Evolutionary conservation across 1,284 basidiomycete species (phyloP).

Genomic region (Ganoderma meredithae): DNA sequence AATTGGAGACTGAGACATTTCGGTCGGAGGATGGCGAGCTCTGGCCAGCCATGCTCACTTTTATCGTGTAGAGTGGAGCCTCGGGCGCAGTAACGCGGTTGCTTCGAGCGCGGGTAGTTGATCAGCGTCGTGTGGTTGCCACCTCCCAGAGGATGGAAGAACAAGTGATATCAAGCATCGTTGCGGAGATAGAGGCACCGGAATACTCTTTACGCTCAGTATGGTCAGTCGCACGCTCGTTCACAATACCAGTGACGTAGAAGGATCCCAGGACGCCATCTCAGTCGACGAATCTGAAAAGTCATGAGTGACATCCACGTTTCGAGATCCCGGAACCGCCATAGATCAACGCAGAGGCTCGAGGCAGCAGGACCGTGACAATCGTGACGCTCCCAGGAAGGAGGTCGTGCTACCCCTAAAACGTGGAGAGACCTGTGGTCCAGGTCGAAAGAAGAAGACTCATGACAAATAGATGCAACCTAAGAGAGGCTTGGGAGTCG

Average conservation of each 20-base stretch:
- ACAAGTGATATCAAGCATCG: constrained; percentile 21
- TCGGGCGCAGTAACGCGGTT: constrained; percentile 20
- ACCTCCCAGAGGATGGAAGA: constrained; percentile 13
- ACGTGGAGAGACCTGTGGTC: not conserved
- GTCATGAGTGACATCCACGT: not conserved
- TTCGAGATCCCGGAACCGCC: constrained; percentile 13
- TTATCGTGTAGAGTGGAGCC: constrained; percentile 15
- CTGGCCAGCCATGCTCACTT: constrained; percentile 1
- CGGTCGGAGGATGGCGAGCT: constrained; percentile 6
- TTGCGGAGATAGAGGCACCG: constrained; percentile 24
- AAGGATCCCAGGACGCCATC: not conserved
- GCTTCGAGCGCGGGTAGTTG: constrained; percentile 12
- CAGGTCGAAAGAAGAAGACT: not conserved
- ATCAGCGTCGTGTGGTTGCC: constrained; percentile 19
- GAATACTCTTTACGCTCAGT: constrained; percentile 25
- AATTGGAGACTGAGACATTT: constrained; percentile 56
- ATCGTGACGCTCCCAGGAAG: not conserved
- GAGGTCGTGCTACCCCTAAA: not conserved
- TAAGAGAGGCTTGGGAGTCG: not conserved
- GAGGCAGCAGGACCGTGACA: constrained; percentile 11
- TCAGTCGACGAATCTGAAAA: not conserved
- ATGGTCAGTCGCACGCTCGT: constrained; percentile 1
- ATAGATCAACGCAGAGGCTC: constrained; percentile 9
- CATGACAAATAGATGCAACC: not conserved
- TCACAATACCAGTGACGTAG: not conserved